These are phyloP conservation scores for Yarrowia galli DNA, from an alignment of 1,139 yeast species.

Conservation along the genomic window DNA sequence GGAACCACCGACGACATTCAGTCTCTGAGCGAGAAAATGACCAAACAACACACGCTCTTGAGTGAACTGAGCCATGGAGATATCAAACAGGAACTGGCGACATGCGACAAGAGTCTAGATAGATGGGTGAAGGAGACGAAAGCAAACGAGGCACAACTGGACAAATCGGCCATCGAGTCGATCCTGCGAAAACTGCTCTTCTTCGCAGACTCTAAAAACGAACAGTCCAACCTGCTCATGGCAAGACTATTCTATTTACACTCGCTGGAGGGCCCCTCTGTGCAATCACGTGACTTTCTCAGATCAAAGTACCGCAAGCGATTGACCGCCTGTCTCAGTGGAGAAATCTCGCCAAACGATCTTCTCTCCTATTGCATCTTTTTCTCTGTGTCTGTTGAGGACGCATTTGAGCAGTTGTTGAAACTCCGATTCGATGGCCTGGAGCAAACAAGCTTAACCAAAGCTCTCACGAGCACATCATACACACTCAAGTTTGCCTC, in stretches of 20 bases:
- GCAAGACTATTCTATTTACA: constrained; percentile 10
- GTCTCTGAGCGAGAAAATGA: constrained; percentile 26
- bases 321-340: neutral
- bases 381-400: constrained; percentile 5
- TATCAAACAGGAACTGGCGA: constrained; percentile 22
- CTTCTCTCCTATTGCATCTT: constrained; percentile 30
- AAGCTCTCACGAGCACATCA: constrained; percentile 3
- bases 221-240: constrained; percentile 25
- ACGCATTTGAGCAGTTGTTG: constrained; percentile 7
- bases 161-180: constrained; percentile 21
- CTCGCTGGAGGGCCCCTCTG: constrained; percentile 1
- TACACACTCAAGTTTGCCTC: constrained; percentile 25
- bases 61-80: constrained; percentile 29
- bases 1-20: constrained; percentile 33
- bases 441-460: neutral
- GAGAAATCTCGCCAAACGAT: constrained; percentile 13
- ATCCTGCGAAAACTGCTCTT: constrained; percentile 19
- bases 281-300: constrained; percentile 10
- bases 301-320: constrained; percentile 8
- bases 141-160: neutral
- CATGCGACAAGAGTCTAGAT: constrained; percentile 7
- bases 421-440: constrained; percentile 12
- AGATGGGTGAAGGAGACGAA: constrained; percentile 17
- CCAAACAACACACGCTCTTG: constrained; percentile 8
- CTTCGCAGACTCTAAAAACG: constrained; percentile 15